Conservation (phyloP, 2,329 filamentous ascomycete genomes). For the Ophidiomyces ophidiicola region DNA sequence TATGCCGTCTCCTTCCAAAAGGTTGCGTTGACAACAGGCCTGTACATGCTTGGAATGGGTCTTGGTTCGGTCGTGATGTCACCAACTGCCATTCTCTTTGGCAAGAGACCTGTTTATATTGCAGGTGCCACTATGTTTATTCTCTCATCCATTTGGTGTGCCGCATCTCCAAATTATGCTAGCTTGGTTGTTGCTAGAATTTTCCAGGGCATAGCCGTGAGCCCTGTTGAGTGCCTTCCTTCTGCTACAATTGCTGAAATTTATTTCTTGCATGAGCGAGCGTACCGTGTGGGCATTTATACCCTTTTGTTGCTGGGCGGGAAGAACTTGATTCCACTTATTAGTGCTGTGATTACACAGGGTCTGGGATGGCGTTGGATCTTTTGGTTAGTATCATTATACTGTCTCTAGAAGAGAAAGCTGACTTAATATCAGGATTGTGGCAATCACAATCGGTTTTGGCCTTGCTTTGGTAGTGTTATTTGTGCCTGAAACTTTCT, state of each 20-base stretch:
- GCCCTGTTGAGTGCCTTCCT: conserved; percentile 81
- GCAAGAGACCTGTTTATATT: conserved; percentile 85
- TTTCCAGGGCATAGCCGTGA: conserved; percentile 77
- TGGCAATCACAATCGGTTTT: conserved; percentile 65
- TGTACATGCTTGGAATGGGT: conserved; percentile 90
- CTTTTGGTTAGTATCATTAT: conserved; percentile 52
- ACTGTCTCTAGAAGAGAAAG: not conserved
- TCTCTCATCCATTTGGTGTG: conserved; percentile 68
- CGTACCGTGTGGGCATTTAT: conserved; percentile 87
- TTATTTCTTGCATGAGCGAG: conserved; percentile 87
- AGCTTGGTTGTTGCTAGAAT: conserved; percentile 73
- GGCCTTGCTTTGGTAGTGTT: conserved; percentile 64
- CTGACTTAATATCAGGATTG: conserved; percentile 48
- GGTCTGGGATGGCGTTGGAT: conserved; percentile 76
- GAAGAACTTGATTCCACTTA: conserved; percentile 79
- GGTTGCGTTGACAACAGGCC: conserved; percentile 75
- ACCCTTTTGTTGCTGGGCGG: conserved; percentile 77
- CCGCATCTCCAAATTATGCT: conserved; percentile 63
- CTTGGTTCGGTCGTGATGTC: conserved; percentile 73
- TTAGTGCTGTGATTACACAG: conserved; percentile 75
- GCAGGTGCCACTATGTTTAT: conserved; percentile 66
- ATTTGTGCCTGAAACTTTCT: conserved; percentile 91
- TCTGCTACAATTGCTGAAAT: conserved; percentile 93
- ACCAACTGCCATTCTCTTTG: conserved; percentile 80
- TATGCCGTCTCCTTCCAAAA: conserved; percentile 55